A percentile compares a stretch with the other conserved stretches of the same genome.
Conservation (phyloP, 73 alveolate species). For the Stentor roeselii region DNA sequence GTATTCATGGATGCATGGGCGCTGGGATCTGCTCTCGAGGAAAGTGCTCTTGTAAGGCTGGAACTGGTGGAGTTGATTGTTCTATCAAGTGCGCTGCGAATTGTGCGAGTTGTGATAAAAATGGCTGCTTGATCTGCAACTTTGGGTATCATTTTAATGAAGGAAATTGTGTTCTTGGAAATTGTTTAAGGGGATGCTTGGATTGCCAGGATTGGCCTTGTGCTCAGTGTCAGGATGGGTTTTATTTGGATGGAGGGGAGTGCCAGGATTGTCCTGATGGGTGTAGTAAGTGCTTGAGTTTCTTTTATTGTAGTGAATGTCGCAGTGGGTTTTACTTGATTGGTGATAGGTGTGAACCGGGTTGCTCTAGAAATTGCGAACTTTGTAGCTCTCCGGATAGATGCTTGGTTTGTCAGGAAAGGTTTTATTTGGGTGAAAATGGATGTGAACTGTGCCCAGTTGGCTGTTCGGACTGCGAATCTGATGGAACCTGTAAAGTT, state of each 20-base stretch:
- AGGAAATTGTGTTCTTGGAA: not conserved
- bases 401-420: too few species aligned
- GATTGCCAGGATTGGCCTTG: not conserved
- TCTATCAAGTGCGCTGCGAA: not conserved
- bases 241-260: not conserved
- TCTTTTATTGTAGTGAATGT: not conserved
- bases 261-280: not conserved
- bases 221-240: not conserved
- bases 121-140: not conserved
- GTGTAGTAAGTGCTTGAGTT: not conserved
- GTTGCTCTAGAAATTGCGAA: not conserved
- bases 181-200: not conserved
- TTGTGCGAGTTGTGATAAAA: not conserved
- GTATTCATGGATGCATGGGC: not conserved
- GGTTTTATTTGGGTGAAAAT: too few species aligned
- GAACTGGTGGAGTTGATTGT: constrained; percentile 25
- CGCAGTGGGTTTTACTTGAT: not conserved
- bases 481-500: too few species aligned
- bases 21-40: not conserved
- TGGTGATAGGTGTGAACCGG: not conserved
- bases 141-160: not conserved
- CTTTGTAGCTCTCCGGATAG: not conserved
- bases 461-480: too few species aligned
- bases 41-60: not conserved
- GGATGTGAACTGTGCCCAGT: too few species aligned